phyloP scores from a whole-genome alignment of 78 protist genomes.

The Tieghemostelium lacteum region DNA sequence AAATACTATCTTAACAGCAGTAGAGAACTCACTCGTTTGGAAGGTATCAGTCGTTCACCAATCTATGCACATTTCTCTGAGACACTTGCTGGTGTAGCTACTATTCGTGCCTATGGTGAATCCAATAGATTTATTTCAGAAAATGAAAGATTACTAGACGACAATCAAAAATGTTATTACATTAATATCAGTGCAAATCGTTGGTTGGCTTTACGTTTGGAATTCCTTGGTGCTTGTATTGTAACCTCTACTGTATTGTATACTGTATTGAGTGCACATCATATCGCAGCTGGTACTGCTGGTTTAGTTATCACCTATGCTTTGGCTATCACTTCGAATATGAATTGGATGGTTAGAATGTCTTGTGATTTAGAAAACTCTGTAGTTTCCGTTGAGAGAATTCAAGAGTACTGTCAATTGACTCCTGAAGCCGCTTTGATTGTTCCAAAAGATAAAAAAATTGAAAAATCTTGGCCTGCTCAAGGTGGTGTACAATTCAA shows the following conservation, averaged over 20 bases:
- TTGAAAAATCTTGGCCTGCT: conserved; percentile 85
- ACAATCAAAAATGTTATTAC: conserved; percentile 74
- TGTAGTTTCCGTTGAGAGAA: conserved; percentile 81
- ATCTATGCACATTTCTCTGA: conserved; percentile 90
- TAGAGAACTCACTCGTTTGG: conserved; percentile 92
- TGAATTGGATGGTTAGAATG: conserved; percentile 82
- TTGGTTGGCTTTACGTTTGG: conserved; percentile 91
- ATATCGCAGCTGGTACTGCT: conserved; percentile 78
- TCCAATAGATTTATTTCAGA: conserved; percentile 15
- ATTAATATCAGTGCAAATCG: conserved; percentile 71
- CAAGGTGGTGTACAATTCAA: conserved; percentile 78
- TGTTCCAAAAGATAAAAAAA: conserved; percentile 15
- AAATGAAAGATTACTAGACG: conserved; percentile 59
- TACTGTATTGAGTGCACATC: conserved; percentile 40
- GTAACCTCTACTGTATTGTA: conserved; percentile 60
- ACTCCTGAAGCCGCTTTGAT: conserved; percentile 51
- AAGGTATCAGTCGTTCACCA: conserved; percentile 92
- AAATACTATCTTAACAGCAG: conserved; percentile 79
- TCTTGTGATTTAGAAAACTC: conserved; percentile 66
- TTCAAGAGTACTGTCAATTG: conserved; percentile 65
- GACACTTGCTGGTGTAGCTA: conserved; percentile 92
- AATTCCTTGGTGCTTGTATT: conserved; percentile 83
- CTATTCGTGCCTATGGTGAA: conserved; percentile 92
- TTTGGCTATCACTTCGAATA: conserved; percentile 51
- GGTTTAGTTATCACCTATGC: conserved; percentile 86